These are phyloP conservation scores for Sisymbrium altissimum DNA, from an alignment of 345 rosid species.

Conservation along the genomic window DNA sequence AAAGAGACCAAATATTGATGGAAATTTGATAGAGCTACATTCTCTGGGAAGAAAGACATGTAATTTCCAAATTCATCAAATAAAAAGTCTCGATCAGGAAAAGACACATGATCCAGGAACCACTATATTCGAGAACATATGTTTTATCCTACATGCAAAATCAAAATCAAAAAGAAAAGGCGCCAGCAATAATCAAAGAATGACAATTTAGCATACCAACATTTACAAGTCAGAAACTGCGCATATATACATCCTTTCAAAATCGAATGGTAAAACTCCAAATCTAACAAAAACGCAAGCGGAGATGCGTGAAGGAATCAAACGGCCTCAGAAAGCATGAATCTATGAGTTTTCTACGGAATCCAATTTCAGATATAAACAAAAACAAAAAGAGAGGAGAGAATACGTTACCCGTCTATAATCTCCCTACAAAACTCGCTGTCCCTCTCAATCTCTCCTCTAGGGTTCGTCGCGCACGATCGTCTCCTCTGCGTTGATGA, in stretches of 20 bases:
- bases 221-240: constrained; percentile 3
- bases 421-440: constrained; percentile 4
- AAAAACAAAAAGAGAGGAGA: neutral
- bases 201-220: constrained; percentile 1
- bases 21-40: neutral
- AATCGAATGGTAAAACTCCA: neutral
- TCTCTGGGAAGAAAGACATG: neutral
- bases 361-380: neutral
- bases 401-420: constrained; percentile 1
- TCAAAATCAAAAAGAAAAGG: too few species aligned
- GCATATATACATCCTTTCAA: neutral
- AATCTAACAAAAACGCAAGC: neutral
- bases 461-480: constrained; percentile 20
- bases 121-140: neutral
- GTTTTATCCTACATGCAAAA: constrained; percentile 16
- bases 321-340: neutral
- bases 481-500: constrained; percentile 15
- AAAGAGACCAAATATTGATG: neutral
- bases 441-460: constrained; percentile 29
- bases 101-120: constrained; percentile 9
- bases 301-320: neutral
- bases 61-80: neutral
- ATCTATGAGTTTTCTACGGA: neutral
- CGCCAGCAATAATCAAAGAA: too few species aligned
- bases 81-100: neutral